Conservation (phyloP, 2,329 filamentous ascomycete genomes). For the Colletotrichum sp. region DNA sequence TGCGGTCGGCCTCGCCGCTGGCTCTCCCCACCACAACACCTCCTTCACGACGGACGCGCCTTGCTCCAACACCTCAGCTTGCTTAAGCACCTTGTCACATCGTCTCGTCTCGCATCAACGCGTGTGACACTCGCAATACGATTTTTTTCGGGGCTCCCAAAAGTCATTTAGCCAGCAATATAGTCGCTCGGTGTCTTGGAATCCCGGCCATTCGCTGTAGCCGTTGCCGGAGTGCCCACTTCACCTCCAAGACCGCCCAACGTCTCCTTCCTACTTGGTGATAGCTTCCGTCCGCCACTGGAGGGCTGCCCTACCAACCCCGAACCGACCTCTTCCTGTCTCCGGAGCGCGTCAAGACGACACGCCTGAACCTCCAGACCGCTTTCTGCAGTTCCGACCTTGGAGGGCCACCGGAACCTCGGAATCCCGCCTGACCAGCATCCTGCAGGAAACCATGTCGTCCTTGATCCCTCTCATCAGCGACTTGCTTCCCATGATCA, state of each 20-base stretch:
- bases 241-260: background rate
- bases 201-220: background rate
- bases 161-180: background rate
- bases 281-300: slow-evolving; percentile 9
- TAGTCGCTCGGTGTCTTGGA: background rate
- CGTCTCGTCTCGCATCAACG: background rate
- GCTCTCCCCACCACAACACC: background rate
- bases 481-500: slow-evolving; percentile 64
- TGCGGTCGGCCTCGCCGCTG: background rate
- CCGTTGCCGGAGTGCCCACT: slow-evolving; percentile 7
- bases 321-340: background rate
- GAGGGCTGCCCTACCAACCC: background rate
- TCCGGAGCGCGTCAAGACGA: background rate
- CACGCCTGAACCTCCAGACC: background rate
- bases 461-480: slow-evolving; percentile 60
- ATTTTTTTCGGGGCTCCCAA: background rate
- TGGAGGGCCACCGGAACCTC: background rate
- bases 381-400: background rate
- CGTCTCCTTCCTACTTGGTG: slow-evolving; percentile 23
- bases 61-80: background rate
- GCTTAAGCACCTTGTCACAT: background rate
- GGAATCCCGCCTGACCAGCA: background rate
- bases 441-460: slow-evolving; percentile 43
- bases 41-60: background rate
- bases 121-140: background rate